These are phyloP conservation scores for Trichosporon faecale DNA, from an alignment of 1,284 basidiomycete genomes.

Conservation along the genomic window DNA sequence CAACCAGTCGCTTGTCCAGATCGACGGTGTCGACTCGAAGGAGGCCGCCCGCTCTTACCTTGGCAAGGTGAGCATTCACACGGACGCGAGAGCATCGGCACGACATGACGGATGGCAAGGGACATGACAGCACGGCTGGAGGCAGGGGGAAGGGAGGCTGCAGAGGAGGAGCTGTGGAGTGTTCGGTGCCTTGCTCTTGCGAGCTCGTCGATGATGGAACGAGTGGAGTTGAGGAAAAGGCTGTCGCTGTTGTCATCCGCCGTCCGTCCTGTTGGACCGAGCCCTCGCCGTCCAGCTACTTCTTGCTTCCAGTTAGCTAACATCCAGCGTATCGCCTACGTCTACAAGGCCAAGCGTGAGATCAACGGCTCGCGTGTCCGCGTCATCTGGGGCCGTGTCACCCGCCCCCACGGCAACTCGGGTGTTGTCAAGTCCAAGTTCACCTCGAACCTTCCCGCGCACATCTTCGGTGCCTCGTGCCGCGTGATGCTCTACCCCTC, in stretches of 20 bases:
- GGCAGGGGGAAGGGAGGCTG: neutral
- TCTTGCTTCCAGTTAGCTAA: neutral
- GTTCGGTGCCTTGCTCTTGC: neutral
- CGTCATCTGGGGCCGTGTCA: conserved; percentile 95
- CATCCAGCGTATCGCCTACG: conserved; percentile 85
- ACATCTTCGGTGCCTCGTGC: conserved; percentile 89
- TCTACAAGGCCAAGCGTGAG: conserved; percentile 93
- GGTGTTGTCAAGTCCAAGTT: conserved; percentile 99
- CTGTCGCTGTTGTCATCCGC: neutral
- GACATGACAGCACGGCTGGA: neutral
- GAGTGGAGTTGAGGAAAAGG: neutral
- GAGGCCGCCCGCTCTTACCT: conserved; percentile 97
- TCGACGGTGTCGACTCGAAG: conserved; percentile 92
- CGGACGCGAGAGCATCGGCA: neutral
- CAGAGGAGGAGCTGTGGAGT: neutral
- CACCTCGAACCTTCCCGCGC: conserved; percentile 91
- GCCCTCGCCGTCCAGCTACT: neutral
- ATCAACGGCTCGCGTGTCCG: conserved; percentile 88
- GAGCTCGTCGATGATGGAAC: neutral
- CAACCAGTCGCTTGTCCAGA: conserved; percentile 93
- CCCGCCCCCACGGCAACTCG: conserved; percentile 87
- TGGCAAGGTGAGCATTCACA: conserved; percentile 72
- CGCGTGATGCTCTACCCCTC: conserved; percentile 64
- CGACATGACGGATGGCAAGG: neutral
- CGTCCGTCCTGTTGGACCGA: neutral